Evolutionary conservation across 257 asterid species (phyloP), one percentile per base, ranked within the genome.

Genomic region (Mentha longifolia): DNA sequence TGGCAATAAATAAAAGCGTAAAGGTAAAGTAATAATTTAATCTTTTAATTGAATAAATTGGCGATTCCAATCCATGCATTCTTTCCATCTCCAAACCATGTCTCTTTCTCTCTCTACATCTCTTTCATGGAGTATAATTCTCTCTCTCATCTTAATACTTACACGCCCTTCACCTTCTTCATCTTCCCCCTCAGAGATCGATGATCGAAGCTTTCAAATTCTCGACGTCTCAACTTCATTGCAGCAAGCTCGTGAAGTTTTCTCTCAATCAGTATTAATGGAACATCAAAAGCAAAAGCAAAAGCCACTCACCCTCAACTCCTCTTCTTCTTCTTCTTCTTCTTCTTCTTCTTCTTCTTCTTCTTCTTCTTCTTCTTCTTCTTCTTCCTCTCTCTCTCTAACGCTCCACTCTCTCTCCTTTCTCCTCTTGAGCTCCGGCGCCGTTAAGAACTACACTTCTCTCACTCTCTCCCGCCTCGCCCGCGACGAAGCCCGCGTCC

Each of bases 361-460:
- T n/a, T n/a, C n/a, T n/a, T n/a, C n/a, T n/a, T n/a, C n/a, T n/a
- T n/a, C n/a, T n/a, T n/a, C n/a, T n/a, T n/a, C n/a, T 19, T 17
- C 71, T 0, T 69, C 73, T 3, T 31, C 0, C 56, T 77, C 75
- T 2, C 45, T 78, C 25, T 76, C 87, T 7, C 35, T 85, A 70
- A 20, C 95, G 1, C 71, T 90, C 62, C 86, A 79, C 67, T 77
- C 97, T 10, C 91, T 92, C 20, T 76, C 86, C 10, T 69, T 83
- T 5, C 46, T 88, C 3, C 49, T 28, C 13, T 57, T 13, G 13
- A 72, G 51, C 14, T 7, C 19, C 19, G 15, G 2, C 25, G 68
- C 20, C 71, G 0, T 25, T 63, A 28, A 63, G 4, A 85, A 89
- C 78, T 91, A 89, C 77, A 75, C 89, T 1, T 55, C 71, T 7